Evolutionary conservation across 495 filamentous ascomycete species (phyloP), one percentile per base, ranked within the genome.

Genomic region (Lophium mytilinum): DNA sequence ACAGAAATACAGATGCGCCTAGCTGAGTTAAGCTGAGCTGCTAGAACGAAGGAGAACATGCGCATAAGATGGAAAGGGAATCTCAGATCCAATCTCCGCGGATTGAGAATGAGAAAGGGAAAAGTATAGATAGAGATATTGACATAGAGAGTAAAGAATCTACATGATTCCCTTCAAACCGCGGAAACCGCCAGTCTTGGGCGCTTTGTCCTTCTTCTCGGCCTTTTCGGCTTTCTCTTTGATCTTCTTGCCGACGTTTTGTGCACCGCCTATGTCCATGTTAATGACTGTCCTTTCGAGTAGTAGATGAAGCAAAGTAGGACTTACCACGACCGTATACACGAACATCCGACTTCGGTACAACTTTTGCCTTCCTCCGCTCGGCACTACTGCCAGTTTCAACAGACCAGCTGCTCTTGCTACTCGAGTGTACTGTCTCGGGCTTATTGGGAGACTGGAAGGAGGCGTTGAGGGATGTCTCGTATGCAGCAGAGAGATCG

Each of bases 301-400:
- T 1, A 1, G 30, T 54, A 30, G 18, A n/a, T 12, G 1, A 33
- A n/a, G 47, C 1, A 7, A 33, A 46, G n/a, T 33, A 15, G 17
- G 10, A 53, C 71, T 66, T 55, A 73, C 71, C 71, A 66, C 71
- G 60, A 9, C 71, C 71, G 53, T 68, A 73, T 0, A 71, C 57
- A 45, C 71, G 54, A 1, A 69, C 62, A 41, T 71, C 61, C 36
- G 65, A 64, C 30, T 69, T 67, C 19, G 68, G 53, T 36, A 52
- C 36, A n/a, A 68, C 66, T 61, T 70, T 70, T 12, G 59, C 55
- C 57, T 66, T 68, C 43, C 57, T 61, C 45, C 56, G 56, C 17
- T 58, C 56, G 7, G 55, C 64, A 34, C 61, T 68, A 21, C 52
- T 58, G 19, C 56, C 64, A 4, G 49, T 53, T 18, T 60, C 53